Evolutionary conservation across 441 rosid species (phyloP), one percentile per base, ranked within the genome.

Genomic region (Populus trichocarpa): DNA sequence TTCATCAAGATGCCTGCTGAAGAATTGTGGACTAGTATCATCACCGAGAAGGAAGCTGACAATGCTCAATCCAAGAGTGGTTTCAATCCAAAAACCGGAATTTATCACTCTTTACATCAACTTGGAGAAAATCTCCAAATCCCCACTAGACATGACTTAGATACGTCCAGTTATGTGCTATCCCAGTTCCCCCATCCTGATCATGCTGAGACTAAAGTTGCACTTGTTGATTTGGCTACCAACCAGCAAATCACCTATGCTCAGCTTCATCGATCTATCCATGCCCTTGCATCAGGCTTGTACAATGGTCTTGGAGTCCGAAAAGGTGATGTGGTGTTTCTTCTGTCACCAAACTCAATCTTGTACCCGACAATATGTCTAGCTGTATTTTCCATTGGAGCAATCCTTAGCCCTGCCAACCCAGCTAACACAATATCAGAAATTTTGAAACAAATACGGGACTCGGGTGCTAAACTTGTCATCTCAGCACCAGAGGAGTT

Each of bases 331-430:
- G 91, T 88, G 0, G 87, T 90, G 70, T 88, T 91, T 42, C 79
- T 91, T 33, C 68, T 91, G 75, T 87, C 93, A 2, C 92, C 93
- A 0, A 91, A 91, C 79, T 87, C 90, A 2, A 69, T 89, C 77
- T 50, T 88, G 28, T 91, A 84, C 72, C 89, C 93, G 5, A 71
- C 80, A 5, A 86, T 91, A 8, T 87, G 90, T 50, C 85, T 91
- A 0, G 92, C 90, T 28, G 80, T 89, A 77, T 79, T 90, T 42
- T 85, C 90, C 5, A 64, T 87, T 1, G 96, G 96, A 4, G 93
- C 96, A 28, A 75, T 90, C 32, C 87, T 91, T 25, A 84, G 89
- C 10, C 85, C 93, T 10, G 89, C 91, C 9, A 91, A 90, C 40
- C 93, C 93, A 0, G 35, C 90, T 8, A 90, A 88, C 82, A 87